A percentile compares a stretch with the other conserved stretches of the same genome.
Conservation (phyloP, 2,329 filamentous ascomycete species). For the Exophiala mesophila region DNA sequence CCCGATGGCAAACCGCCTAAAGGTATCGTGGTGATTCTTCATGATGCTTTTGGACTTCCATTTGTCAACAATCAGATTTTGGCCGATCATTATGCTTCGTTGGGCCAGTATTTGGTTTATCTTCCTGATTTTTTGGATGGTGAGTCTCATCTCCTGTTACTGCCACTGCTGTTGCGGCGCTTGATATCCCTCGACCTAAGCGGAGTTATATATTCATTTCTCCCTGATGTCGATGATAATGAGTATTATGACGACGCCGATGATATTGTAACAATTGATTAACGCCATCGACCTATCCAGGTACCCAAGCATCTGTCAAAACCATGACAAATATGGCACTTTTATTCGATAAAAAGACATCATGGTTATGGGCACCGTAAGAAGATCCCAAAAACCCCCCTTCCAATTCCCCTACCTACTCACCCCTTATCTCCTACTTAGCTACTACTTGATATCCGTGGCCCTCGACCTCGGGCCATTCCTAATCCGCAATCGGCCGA, state of each 20-base stretch:
- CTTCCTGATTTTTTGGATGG: conserved; percentile 55
- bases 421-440: neutral
- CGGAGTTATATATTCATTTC: too few species aligned
- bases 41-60: conserved; percentile 53
- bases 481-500: conserved; percentile 27
- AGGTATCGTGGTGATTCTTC: conserved; percentile 50
- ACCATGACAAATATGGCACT: neutral
- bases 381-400: neutral
- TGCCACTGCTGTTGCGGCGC: too few species aligned
- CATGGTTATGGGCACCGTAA: neutral
- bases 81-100: conserved; percentile 50
- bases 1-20: conserved; percentile 32
- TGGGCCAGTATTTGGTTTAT: conserved; percentile 47
- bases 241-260: too few species aligned
- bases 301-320: neutral
- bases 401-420: neutral
- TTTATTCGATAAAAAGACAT: neutral
- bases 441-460: neutral
- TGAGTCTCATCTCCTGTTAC: too few species aligned
- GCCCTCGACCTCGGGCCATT: conserved; percentile 23
- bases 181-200: too few species aligned
- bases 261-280: too few species aligned
- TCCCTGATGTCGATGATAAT: too few species aligned
- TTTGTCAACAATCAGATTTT: conserved; percentile 50
- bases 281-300: neutral